Base-by-base conservation (phyloP, 768 basidiomycete genomes). In the Asterophora lycoperdoides region DNA sequence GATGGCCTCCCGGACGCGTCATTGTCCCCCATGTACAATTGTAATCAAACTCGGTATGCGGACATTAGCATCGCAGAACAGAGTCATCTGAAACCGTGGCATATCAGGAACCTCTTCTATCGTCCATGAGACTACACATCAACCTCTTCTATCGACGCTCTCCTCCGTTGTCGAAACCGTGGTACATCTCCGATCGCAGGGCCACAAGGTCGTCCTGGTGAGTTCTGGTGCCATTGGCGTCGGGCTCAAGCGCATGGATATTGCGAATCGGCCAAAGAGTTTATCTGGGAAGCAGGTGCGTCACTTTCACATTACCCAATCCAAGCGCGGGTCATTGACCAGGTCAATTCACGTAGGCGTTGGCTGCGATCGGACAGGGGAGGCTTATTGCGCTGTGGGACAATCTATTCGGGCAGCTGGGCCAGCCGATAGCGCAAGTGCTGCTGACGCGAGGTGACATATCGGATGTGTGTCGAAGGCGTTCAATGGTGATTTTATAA, bases 151-250 rank as follows among this genome's bases (percentile, higher is more conserved):
- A 1, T 90, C 94, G 3, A 89, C 88, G 3, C 78, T 99, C 23
- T 96, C 95, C 0, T 83, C 90, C 0, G 76, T 98, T 38, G 93
- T 94, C 28, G 95, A 99, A 67, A 91, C 92, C 0, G 91, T 93
- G 11, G 77, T 91, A 13, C 68, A 81, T 29, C 78, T 99, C 13
- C 80, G 84, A 40, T 70, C 74, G 5, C 72, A 84, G 36, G 95
- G 95, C 0, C 95, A 99, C 70, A 88, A 93, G 60, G 90, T 98
- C 46, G 90, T 98, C 4, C 81, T 99, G 9, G 93, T 96, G 51
- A 93, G 89, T 59, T 96, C 93, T 17, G 96, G 96, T 1, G 96
- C 96, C n/a, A 97, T 98, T 50, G 96, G 86, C 0, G 91, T 98
- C 14, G 96, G 96, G 0, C 65, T 98, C 52, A 86, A 93, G 64